Percentiles rank a stretch among this genome's conserved stretches.
These are phyloP conservation scores for Camelina laxa DNA, from an alignment of 345 rosid genomes.

Conservation along the genomic window DNA sequence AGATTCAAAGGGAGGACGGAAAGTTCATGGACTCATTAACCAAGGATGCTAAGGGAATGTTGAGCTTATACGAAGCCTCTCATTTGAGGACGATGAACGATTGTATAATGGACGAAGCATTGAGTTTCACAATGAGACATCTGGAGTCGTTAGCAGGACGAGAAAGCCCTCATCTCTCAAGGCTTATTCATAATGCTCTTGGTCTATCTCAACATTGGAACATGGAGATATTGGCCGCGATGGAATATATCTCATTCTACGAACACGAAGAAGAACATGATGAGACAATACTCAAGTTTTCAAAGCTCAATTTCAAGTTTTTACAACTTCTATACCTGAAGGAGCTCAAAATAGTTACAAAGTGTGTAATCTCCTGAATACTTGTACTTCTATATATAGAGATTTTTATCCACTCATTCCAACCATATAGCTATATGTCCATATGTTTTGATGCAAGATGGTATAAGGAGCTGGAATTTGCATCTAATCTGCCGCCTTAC, in stretches of 20 bases:
- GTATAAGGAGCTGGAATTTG: conserved; percentile 25
- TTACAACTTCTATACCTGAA: background rate
- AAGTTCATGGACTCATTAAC: conserved; percentile 18
- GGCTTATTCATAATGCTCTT: conserved; percentile 1
- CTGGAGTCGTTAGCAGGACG: background rate
- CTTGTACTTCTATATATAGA: background rate
- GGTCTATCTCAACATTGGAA: conserved; percentile 8
- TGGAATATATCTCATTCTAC: conserved; percentile 14
- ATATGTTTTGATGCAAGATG: conserved; percentile 22
- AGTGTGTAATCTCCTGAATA: conserved; percentile 12
- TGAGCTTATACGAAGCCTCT: conserved; percentile 53
- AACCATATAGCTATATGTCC: background rate
- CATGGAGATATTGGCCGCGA: conserved; percentile 10
- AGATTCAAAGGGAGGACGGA: conserved; percentile 39
- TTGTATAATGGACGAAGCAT: conserved; percentile 45
- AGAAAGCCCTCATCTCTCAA: conserved; percentile 5
- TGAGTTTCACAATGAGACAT: conserved; percentile 12
- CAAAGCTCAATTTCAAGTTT: conserved; percentile 30
- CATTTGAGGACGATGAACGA: conserved; percentile 40
- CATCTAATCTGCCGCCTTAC: conserved; percentile 29
- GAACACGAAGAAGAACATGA: conserved; percentile 9
- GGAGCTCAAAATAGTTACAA: conserved; percentile 19
- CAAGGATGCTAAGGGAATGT: conserved; percentile 42
- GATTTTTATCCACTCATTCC: background rate
- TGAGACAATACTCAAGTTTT: conserved; percentile 20